Evolutionary conservation across 2,329 filamentous ascomycete genomes (phyloP), one percentile per base, ranked within the genome.

Genomic region (Penicillium sumatraense): DNA sequence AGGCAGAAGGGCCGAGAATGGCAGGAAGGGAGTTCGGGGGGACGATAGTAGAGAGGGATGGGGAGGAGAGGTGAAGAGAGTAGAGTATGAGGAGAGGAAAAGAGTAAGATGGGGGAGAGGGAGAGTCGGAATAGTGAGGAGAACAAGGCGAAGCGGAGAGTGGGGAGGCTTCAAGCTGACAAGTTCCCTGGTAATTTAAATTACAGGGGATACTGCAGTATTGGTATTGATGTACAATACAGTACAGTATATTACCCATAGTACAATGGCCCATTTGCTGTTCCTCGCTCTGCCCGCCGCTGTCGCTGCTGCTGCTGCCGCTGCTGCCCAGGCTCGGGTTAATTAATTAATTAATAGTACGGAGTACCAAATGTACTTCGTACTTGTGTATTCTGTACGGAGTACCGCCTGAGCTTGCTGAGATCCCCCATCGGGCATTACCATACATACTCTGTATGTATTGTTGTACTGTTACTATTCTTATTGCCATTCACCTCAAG

Each of bases 121-220:
- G 53, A 63, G 51, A 55, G 52, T 56, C 46, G 48, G 53, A 57
- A 21, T 11, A 23, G 24, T 23, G 38, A 56, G 49, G 57, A 51
- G 50, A 62, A 54, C 54, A 64, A 61, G 60, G 59, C 58, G 56
- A 63, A 61, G 59, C 54, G 63, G 61, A 59, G 62, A 63, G 62
- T 60, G 59, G 57, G 59, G 62, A 62, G 48, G n/a, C n/a, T n/a
- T n/a, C n/a, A n/a, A 63, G 60, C 60, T 65, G 63, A 64, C 60
- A 57, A 61, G 54, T 49, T 59, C 52, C 51, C 41, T 41, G 29
- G 18, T n/a, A n/a, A n/a, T n/a, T n/a, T n/a, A n/a, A n/a, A n/a
- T n/a, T n/a, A n/a, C 38, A 42, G 38, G 38, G 38, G 38, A 42
- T 20, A 11, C 21, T 16, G 38, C 38, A 16, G 38, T 42, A 42